These are phyloP conservation scores for Saturnispora hagleri DNA, from an alignment of 805 yeast species.

Conservation along the genomic window DNA sequence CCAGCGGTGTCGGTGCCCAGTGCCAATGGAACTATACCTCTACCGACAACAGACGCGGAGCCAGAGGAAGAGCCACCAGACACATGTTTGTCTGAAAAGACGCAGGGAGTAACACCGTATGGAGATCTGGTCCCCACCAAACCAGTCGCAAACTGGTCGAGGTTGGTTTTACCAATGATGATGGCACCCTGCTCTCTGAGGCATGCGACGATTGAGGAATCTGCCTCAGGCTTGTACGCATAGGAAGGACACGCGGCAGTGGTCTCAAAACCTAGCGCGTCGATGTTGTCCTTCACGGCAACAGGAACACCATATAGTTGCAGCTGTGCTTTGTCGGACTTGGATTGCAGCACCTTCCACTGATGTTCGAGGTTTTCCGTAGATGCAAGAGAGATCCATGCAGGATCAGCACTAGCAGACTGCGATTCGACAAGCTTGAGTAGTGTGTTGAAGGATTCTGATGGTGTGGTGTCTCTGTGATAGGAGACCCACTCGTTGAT, in stretches of 20 bases:
- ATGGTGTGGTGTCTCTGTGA: conserved; percentile 55
- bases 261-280: conserved; percentile 70
- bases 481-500: conserved; percentile 66
- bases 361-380: conserved; percentile 59
- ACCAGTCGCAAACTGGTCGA: conserved; percentile 97
- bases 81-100: conserved; percentile 69
- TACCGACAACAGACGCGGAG: conserved; percentile 83
- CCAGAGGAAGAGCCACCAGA: conserved; percentile 97
- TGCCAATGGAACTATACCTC: conserved; percentile 82
- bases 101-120: conserved; percentile 79
- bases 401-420: conserved; percentile 51
- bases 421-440: conserved; percentile 36
- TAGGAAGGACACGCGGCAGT: conserved; percentile 95
- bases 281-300: conserved; percentile 93
- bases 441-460: conserved; percentile 47
- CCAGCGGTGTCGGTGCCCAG: conserved; percentile 98
- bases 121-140: conserved; percentile 93
- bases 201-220: conserved; percentile 66
- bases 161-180: conserved; percentile 84
- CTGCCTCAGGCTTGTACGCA: conserved; percentile 56
- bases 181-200: conserved; percentile 88
- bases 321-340: conserved; percentile 40
- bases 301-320: conserved; percentile 91
- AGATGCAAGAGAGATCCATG: conserved; percentile 81
- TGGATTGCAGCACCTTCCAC: conserved; percentile 66